A percentile compares a stretch with the other conserved stretches of the same genome.
These are phyloP conservation scores for Penicillium sp. DNA, from an alignment of 2,329 filamentous ascomycete genomes.

Conservation along the genomic window DNA sequence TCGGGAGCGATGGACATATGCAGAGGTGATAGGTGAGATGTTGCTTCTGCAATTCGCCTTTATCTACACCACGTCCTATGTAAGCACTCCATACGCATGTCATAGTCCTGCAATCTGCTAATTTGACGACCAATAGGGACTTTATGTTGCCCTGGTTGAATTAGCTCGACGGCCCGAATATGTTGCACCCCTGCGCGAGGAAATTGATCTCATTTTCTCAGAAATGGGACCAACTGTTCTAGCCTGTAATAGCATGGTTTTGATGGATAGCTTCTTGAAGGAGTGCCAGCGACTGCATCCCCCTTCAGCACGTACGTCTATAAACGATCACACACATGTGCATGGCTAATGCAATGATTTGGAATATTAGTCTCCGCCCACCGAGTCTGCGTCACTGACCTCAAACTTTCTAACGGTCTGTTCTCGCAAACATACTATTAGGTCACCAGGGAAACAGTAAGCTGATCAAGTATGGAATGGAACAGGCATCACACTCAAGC, in stretches of 20 bases:
- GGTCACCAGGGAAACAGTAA: background rate
- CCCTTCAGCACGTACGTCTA: slow-evolving; percentile 21
- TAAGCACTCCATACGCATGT: background rate
- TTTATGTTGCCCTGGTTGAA: slow-evolving; percentile 19
- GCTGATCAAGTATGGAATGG: background rate
- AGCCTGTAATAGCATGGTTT: slow-evolving; percentile 18
- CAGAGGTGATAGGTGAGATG: slow-evolving; percentile 24
- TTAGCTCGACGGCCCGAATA: slow-evolving; percentile 21
- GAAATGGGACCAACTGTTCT: slow-evolving; percentile 10
- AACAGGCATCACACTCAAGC: slow-evolving; percentile 19
- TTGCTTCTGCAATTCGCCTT: slow-evolving; percentile 24
- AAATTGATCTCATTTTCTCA: slow-evolving; percentile 7
- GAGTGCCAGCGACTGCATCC: slow-evolving; percentile 24
- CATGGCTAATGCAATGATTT: slow-evolving; percentile 1
- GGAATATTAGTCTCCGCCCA: slow-evolving; percentile 21
- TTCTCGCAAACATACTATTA: background rate
- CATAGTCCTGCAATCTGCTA: background rate
- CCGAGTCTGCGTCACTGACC: slow-evolving; percentile 15
- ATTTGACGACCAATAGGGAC: slow-evolving; percentile 8
- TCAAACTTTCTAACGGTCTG: slow-evolving; percentile 22
- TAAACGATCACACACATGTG: background rate
- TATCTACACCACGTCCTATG: slow-evolving; percentile 24
- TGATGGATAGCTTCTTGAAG: slow-evolving; percentile 22
- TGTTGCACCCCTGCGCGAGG: slow-evolving; percentile 16
- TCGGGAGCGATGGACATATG: slow-evolving; percentile 19